Evolutionary conservation across 306 rosid species (phyloP).

Genomic region (Alnus rubra): DNA sequence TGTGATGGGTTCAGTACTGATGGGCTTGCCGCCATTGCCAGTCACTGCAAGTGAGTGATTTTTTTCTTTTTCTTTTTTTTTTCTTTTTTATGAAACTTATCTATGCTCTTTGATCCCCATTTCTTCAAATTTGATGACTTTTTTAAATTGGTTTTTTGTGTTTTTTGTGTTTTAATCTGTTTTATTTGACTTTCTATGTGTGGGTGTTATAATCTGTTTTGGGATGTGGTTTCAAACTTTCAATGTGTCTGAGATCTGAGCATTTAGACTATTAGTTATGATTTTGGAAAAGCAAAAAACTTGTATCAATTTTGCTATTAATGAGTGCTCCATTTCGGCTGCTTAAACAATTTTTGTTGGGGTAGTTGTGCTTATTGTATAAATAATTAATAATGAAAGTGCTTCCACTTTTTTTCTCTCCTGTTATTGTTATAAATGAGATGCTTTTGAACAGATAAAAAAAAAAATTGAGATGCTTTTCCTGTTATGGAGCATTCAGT

Average conservation of each 20-base stretch:
- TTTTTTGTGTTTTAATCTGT: background rate
- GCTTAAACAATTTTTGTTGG: too few relatives aligned
- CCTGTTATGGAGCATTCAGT: too few relatives aligned
- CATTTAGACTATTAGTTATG: background rate
- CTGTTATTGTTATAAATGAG: too few relatives aligned
- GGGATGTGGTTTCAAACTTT: background rate
- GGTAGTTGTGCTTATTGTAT: too few relatives aligned
- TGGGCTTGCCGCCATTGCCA: constrained; percentile 75
- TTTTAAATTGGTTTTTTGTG: background rate
- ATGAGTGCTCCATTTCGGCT: too few relatives aligned
- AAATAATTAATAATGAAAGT: too few relatives aligned
- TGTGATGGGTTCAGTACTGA: constrained; percentile 91
- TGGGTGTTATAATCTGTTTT: background rate
- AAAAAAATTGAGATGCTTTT: too few relatives aligned
- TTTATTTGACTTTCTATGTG: background rate
- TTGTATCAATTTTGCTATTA: too few relatives aligned
- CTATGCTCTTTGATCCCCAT: background rate
- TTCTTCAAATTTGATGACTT: background rate
- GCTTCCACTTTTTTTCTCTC: too few relatives aligned
- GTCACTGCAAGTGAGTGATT: constrained; percentile 75
- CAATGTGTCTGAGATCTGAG: background rate
- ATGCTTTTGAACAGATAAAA: too few relatives aligned
- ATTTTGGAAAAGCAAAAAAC: background rate
- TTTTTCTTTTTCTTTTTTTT: constrained; percentile 2
- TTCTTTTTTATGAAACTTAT: background rate